Evolutionary conservation across 2,329 filamentous ascomycete genomes (phyloP).

Genomic region (Harringtonia lauricola): DNA sequence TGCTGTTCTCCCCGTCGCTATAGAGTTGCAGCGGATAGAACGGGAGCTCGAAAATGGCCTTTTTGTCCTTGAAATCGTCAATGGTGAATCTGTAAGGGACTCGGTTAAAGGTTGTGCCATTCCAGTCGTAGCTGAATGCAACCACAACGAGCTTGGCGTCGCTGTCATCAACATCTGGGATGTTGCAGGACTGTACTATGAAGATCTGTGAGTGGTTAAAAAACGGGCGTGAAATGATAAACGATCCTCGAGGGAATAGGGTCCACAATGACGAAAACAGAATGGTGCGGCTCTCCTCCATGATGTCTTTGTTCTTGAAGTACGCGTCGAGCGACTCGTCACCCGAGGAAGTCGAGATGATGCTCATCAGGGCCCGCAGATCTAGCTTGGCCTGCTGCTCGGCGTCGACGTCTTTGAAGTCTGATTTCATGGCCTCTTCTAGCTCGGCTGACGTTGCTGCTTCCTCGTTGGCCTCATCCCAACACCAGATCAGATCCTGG

Average conservation of each 20-base stretch:
- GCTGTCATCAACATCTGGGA: background rate
- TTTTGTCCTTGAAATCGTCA: background rate
- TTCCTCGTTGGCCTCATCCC: background rate
- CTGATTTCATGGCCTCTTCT: background rate
- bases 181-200: background rate
- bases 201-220: background rate
- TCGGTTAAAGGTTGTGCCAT: background rate
- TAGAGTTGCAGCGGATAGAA: background rate
- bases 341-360: background rate
- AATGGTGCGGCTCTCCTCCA: background rate
- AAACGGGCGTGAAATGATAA: background rate
- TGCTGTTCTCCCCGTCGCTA: background rate
- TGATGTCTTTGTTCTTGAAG: background rate
- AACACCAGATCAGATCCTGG: background rate
- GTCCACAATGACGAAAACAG: background rate
- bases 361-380: background rate
- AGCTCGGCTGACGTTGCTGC: background rate
- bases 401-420: background rate
- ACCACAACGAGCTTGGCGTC: background rate
- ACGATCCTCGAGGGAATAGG: background rate
- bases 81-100: background rate
- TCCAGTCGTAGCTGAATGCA: background rate
- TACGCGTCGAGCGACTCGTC: background rate
- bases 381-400: background rate
- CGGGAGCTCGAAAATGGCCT: background rate